Conservation (phyloP, 2,329 filamentous ascomycete species). For the Onygenales sp. region DNA sequence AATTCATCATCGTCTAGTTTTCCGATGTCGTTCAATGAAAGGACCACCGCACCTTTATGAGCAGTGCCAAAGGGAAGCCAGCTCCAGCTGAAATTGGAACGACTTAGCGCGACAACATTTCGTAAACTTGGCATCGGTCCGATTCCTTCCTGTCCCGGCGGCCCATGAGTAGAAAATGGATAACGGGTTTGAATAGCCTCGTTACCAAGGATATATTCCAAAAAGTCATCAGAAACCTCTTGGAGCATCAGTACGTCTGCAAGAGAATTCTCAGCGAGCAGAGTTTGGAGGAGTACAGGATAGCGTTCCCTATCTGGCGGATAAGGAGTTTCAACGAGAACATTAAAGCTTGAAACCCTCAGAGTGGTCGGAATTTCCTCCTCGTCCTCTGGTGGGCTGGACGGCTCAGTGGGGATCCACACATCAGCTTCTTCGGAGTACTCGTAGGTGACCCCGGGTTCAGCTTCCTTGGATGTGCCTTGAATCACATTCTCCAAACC, state of each 20-base stretch:
- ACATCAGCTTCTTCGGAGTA: constrained; percentile 15
- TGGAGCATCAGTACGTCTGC: constrained; percentile 42
- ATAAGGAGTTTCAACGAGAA: constrained; percentile 31
- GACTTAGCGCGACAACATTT: constrained; percentile 54
- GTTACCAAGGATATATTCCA: constrained; percentile 45
- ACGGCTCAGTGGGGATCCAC: constrained; percentile 16
- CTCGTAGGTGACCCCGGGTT: constrained; percentile 17
- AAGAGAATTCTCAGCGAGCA: constrained; percentile 23
- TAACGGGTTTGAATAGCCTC: constrained; percentile 40
- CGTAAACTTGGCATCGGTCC: constrained; percentile 51
- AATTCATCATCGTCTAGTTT: constrained; percentile 18
- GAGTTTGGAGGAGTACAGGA: constrained; percentile 24
- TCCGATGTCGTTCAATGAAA: constrained; percentile 31
- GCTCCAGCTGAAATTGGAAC: constrained; percentile 46
- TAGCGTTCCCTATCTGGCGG: constrained; percentile 28
- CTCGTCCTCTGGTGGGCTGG: not conserved
- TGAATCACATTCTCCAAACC: not conserved
- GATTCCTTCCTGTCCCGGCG: constrained; percentile 42
- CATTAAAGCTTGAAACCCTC: constrained; percentile 35
- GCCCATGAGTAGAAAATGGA: constrained; percentile 48
- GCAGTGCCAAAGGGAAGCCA: constrained; percentile 44
- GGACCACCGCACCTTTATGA: constrained; percentile 51
- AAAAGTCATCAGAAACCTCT: constrained; percentile 57
- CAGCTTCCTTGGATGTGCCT: not conserved
- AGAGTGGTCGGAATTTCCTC: constrained; percentile 12